Conservation (phyloP, 495 filamentous ascomycete genomes). For the Penicillium chermesinum region DNA sequence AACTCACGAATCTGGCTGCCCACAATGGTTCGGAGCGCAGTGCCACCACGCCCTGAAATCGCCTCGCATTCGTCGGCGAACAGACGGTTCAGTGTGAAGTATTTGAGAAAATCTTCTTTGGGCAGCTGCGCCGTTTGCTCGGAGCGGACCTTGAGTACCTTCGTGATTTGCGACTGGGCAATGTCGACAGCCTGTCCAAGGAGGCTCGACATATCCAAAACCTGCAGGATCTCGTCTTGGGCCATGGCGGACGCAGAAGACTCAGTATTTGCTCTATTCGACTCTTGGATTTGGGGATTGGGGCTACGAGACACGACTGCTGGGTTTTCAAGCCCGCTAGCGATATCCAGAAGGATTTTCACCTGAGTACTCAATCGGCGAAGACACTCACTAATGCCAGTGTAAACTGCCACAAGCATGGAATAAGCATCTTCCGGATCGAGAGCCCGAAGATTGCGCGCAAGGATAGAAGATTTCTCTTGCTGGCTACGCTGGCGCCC, state of each 20-base stretch:
- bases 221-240: slow-evolving; percentile 78
- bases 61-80: slow-evolving; percentile 98
- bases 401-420: slow-evolving; percentile 78
- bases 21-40: slow-evolving; percentile 77
- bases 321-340: slow-evolving; percentile 61
- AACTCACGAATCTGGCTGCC: slow-evolving; percentile 91
- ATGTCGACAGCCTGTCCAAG: slow-evolving; percentile 90
- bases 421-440: slow-evolving; percentile 80
- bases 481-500: slow-evolving; percentile 69
- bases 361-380: slow-evolving; percentile 82
- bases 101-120: slow-evolving; percentile 75
- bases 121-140: slow-evolving; percentile 74
- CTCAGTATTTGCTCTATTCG: background rate
- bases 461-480: slow-evolving; percentile 83
- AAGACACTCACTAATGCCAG: slow-evolving; percentile 79
- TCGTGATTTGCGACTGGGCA: slow-evolving; percentile 86
- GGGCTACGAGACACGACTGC: slow-evolving; percentile 42
- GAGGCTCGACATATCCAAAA: slow-evolving; percentile 89
- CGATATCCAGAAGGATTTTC: slow-evolving; percentile 93
- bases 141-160: slow-evolving; percentile 83
- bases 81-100: slow-evolving; percentile 87
- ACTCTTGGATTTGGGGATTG: slow-evolving; percentile 27
- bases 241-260: slow-evolving; percentile 16
- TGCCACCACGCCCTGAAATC: slow-evolving; percentile 82
- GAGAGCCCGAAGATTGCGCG: slow-evolving; percentile 84